Evolutionary conservation across 371 early-diverging fungal species (phyloP), one percentile per base, ranked within the genome.

Genomic region (Apophysomyces trapeziformis): DNA sequence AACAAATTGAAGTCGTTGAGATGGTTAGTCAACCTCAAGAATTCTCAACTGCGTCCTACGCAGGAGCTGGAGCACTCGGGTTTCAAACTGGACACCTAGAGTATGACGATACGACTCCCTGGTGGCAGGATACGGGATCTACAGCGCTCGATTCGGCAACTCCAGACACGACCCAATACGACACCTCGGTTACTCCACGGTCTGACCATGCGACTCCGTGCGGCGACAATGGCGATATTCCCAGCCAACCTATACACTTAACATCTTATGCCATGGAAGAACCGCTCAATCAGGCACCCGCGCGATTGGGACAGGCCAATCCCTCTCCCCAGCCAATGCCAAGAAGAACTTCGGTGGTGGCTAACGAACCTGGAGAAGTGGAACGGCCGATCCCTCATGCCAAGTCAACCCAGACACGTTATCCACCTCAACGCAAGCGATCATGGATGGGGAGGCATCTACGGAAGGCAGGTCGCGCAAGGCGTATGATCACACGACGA

Each of bases 151-250:
- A 66, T 63, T 16, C 32, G 5, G 18, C 38, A 38, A 9, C 59
- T 69, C 16, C 13, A 58, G 16, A 43, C 41, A 7, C 38, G 14
- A 9, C 18, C 57, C 0, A n/a, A 8, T 0, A 35, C 58, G 46
- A 37, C 74, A 0, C 7, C 72, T 0, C 61, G 67, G 9, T 37
- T 46, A 0, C 63, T 74, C 1, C 38, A 72, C 0, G 60, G 73
- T 6, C 71, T 74, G 56, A 65, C 73, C 8, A 70, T 71, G n/a
- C 73, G 69, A 38, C 68, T 67, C 13, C 64, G 66, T 35, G 67
- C 74, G 21, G 67, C 61, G 7, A 67, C 71, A 2, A 57, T 61
- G 35, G 73, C 77, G 11, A 57, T 73, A 0, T 62, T 74, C 26
- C 75, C 67, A n/a, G 73, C 72, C 1, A 26, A 26, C 26, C 26